Evolutionary conservation across 2,329 filamentous ascomycete species (phyloP).

Genomic region (Diplodia intermedia): DNA sequence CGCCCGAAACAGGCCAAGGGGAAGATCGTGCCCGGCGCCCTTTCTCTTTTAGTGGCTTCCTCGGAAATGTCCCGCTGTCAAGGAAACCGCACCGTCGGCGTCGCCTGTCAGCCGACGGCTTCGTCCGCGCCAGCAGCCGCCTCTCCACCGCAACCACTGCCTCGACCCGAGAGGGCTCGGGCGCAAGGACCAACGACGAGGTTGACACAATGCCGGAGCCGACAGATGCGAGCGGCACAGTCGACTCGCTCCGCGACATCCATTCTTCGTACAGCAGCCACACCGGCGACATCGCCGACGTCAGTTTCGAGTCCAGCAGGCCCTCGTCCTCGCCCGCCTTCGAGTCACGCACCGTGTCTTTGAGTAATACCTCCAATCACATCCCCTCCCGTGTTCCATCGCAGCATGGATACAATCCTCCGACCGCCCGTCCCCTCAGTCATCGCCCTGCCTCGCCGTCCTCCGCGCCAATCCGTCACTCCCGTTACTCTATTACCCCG

Average conservation of each 20-base stretch:
- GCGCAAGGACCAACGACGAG: slow-evolving; percentile 46
- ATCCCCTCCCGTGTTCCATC: slow-evolving; percentile 22
- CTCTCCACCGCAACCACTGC: slow-evolving; percentile 41
- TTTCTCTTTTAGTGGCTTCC: slow-evolving; percentile 51
- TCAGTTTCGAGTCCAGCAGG: slow-evolving; percentile 32
- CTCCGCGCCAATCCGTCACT: slow-evolving; percentile 35
- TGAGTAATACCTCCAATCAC: slow-evolving; percentile 31
- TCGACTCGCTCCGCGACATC: slow-evolving; percentile 41
- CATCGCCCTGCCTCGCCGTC: slow-evolving; percentile 35
- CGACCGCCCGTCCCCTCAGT: slow-evolving; percentile 24
- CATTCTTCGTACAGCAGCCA: slow-evolving; percentile 38
- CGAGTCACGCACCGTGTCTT: slow-evolving; percentile 30
- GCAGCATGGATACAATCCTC: slow-evolving; percentile 20
- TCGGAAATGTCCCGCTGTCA: slow-evolving; percentile 15
- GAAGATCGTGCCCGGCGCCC: slow-evolving; percentile 52
- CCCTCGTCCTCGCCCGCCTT: slow-evolving; percentile 25
- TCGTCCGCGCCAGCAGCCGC: slow-evolving; percentile 44
- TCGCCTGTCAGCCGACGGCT: slow-evolving; percentile 36
- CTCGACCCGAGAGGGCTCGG: slow-evolving; percentile 34
- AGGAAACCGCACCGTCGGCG: slow-evolving; percentile 22
- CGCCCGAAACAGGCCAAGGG: slow-evolving; percentile 37
- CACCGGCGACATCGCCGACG: slow-evolving; percentile 29
- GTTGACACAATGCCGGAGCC: slow-evolving; percentile 44
- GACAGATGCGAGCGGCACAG: slow-evolving; percentile 47
- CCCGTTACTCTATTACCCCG: slow-evolving; percentile 60